Evolutionary conservation across 495 filamentous ascomycete genomes (phyloP).

Genomic region (Podospora sp.): DNA sequence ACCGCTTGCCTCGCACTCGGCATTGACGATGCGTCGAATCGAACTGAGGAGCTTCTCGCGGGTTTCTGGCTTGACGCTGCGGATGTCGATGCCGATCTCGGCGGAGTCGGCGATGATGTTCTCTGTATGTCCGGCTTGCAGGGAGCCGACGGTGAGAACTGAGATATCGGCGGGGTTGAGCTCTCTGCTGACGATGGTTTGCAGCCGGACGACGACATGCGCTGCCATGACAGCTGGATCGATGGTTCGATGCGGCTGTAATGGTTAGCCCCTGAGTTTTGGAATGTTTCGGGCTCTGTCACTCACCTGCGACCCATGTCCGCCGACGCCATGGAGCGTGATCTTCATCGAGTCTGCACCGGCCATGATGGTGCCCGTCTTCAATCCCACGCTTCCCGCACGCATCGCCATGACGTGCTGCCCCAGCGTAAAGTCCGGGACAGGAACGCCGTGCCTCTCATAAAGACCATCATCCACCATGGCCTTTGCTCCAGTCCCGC

Average conservation of each 20-base stretch:
- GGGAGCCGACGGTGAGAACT: constrained; percentile 56
- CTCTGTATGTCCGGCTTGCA: constrained; percentile 54
- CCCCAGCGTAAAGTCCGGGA: constrained; percentile 60
- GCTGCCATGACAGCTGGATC: constrained; percentile 61
- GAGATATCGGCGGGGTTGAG: constrained; percentile 52
- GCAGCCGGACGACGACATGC: constrained; percentile 55
- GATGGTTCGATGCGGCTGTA: constrained; percentile 47
- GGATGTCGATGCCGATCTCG: constrained; percentile 12
- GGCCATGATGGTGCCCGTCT: constrained; percentile 2
- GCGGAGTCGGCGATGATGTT: constrained; percentile 56
- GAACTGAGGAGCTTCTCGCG: not conserved
- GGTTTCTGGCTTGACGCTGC: not conserved
- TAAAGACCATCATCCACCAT: constrained; percentile 69
- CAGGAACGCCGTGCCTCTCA: constrained; percentile 42
- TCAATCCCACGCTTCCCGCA: constrained; percentile 46
- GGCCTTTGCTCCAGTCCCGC: constrained; percentile 54
- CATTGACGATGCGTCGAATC: not conserved
- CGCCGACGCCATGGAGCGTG: not conserved
- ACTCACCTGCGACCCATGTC: constrained; percentile 45
- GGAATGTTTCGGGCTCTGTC: constrained; percentile 55
- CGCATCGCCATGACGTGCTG: constrained; percentile 56
- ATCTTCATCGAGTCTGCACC: constrained; percentile 38
- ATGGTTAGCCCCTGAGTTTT: not conserved
- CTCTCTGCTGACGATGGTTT: constrained; percentile 59
- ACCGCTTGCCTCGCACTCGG: constrained; percentile 15